phyloP scores from a whole-genome alignment of 176 grass and related monocot genomes.

The Areca catechu region DNA sequence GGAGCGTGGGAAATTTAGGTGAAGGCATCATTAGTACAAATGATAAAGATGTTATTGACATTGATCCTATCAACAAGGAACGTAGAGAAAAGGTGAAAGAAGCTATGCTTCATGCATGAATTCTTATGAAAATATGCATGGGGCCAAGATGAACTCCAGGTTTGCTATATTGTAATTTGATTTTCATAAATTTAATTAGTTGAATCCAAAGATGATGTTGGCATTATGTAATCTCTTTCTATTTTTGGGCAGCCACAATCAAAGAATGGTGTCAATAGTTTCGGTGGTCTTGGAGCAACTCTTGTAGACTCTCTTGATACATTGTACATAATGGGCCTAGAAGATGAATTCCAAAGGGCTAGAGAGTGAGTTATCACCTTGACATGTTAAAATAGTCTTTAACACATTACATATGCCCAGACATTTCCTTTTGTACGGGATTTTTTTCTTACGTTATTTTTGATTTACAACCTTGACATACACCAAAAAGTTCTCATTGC shows the following conservation, averaged over 20 bases:
- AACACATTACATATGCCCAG: too few species aligned
- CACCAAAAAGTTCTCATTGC: too few species aligned
- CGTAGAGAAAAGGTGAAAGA: conserved; percentile 93
- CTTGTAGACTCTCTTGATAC: conserved; percentile 95
- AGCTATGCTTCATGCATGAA: conserved; percentile 94
- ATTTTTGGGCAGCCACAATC: conserved; percentile 66
- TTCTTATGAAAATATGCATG: conserved; percentile 95
- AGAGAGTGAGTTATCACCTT: conserved; percentile 73
- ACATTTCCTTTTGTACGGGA: too few species aligned
- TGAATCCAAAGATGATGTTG: not conserved
- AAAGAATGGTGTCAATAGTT: conserved; percentile 83
- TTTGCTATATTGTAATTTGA: conserved; percentile 19
- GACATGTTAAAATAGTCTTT: too few species aligned
- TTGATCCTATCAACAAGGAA: conserved; percentile 62
- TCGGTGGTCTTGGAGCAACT: conserved; percentile 94
- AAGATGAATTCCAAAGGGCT: conserved; percentile 96
- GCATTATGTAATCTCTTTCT: conserved; percentile 4
- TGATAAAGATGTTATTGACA: conserved; percentile 37
- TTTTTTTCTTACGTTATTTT: too few species aligned
- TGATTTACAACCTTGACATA: too few species aligned
- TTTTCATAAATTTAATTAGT: too few species aligned
- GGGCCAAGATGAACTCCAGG: conserved; percentile 98
- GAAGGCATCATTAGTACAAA: conserved; percentile 18
- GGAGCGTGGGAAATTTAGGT: conserved; percentile 12
- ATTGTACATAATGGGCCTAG: conserved; percentile 90